Conservation (phyloP, 1,139 yeast species). For the Magnusiomyces magnusii region DNA sequence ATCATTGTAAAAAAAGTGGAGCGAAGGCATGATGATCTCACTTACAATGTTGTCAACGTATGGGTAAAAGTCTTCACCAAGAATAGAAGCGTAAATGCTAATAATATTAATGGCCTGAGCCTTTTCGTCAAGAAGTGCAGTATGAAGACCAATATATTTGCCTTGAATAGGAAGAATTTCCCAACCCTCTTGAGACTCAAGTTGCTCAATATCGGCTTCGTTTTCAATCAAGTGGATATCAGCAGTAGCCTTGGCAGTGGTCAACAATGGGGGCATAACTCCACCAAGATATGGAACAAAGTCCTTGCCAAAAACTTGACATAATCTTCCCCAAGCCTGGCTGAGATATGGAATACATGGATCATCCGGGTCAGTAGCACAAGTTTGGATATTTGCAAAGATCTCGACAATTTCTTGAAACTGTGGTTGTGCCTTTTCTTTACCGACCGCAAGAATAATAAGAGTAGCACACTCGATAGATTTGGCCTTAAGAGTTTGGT, state of each 20-base stretch:
- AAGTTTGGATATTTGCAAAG: slow-evolving; percentile 60
- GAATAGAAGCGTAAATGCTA: slow-evolving; percentile 77
- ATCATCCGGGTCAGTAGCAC: slow-evolving; percentile 49
- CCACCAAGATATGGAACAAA: slow-evolving; percentile 80
- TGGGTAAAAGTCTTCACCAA: slow-evolving; percentile 74
- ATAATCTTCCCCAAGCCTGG: slow-evolving; percentile 95
- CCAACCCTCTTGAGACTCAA: slow-evolving; percentile 85
- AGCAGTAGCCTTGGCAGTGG: slow-evolving; percentile 82
- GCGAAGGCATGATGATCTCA: slow-evolving; percentile 79
- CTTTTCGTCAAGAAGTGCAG: slow-evolving; percentile 87
- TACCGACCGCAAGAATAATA: slow-evolving; percentile 95
- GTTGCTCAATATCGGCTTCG: slow-evolving; percentile 79
- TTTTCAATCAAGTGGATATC: slow-evolving; percentile 80
- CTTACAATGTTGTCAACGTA: slow-evolving; percentile 73
- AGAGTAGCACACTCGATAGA: slow-evolving; percentile 93
- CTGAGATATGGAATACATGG: slow-evolving; percentile 82
- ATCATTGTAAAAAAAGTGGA: slow-evolving; percentile 87
- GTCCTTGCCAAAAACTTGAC: slow-evolving; percentile 76
- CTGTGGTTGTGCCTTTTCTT: slow-evolving; percentile 75
- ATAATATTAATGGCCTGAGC: slow-evolving; percentile 85
- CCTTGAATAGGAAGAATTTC: slow-evolving; percentile 90
- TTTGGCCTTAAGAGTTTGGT: slow-evolving; percentile 77
- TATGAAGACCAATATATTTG: slow-evolving; percentile 89
- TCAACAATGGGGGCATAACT: slow-evolving; percentile 83
- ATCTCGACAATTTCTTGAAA: slow-evolving; percentile 66